Evolutionary conservation across 2,329 filamentous ascomycete genomes (phyloP), one percentile per base, ranked within the genome.

Genomic region (Fusarium sororula): DNA sequence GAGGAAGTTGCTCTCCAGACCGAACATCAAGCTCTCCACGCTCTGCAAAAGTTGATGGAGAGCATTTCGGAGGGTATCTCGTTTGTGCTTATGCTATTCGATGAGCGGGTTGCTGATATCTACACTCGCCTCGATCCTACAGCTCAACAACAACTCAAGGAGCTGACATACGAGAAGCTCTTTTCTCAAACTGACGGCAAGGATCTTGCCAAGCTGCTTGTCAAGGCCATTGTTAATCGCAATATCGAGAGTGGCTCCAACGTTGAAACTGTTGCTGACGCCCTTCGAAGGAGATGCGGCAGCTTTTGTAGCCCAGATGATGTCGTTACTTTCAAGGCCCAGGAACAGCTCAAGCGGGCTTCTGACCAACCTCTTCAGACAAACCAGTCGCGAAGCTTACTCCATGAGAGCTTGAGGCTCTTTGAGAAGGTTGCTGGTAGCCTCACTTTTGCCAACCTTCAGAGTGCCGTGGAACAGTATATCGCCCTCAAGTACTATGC

Each of bases 271-370:
- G 95, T 99, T 30, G 96, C 96, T 0, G 96, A 99, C 82, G 94
- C 95, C n/a, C 85, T 99, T 56, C 90, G 96, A 53, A 89, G 96
- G 77, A 90, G 95, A 77, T 99, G 96, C 77, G 97, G 96, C 71
- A 98, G 93, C 83, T 99, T 99, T 88, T 99, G 96, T 82, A 98
- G 95, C 79, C 92, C 96, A 1, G 96, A 99, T 74, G 96, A 99
- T 84, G 96, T 98, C 4, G 91, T 98, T 73, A 96, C 98, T 76
- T 99, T 99, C 90, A 98, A 98, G 83, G 96, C 96, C 0, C 96
- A 98, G 81, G 96, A 99, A 82, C 93, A 96, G 78, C 86, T 98
- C 60, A 97, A 98, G 86, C 90, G 94, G 75, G 96, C 96, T 2
- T 91, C 92, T 5, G 95, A 98, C 81, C 90, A 93, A 54, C 90